Base-by-base conservation (phyloP, 805 yeast genomes). In the Cyberlindnera misumaiensis region DNA sequence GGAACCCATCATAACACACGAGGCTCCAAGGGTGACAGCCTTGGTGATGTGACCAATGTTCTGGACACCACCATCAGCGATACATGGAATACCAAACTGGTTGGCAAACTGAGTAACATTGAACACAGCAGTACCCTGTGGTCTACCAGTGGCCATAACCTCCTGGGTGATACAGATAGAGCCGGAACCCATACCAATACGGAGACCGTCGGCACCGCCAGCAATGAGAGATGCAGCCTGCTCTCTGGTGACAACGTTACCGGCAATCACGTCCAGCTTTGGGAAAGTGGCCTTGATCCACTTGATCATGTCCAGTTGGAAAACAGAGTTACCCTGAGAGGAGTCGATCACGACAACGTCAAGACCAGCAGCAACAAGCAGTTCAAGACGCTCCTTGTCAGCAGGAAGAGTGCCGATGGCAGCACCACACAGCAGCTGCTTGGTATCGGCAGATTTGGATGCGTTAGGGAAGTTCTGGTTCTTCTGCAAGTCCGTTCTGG, bases 141-240 rank as follows among this genome's bases (percentile, higher is more conserved):
- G 98, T 76, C 98, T 88, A 70, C 98, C 98, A 70, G 96, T 95
- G 38, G 98, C 98, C 98, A 93, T 93, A 44, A 93, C 98, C 72
- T 93, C 98, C 72, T 93, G 98, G 38, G 98, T 93, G 63, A 93
- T 93, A 77, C 98, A 93, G 63, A 94, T 94, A 46, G 97, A 87
- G 58, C 98, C 98, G 26, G 97, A 86, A 62, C 98, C 98, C 98
- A 93, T 93, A 71, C 98, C 98, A 53, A 93, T 90, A 77, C 97
- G 87, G 58, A 93, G 74, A 63, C 89, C 97, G 64, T 93, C 98
- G 38, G 95, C 96, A 68, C 98, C 98, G 38, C 95, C 96, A 55
- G 75, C 82, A 56, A 88, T 90, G 59, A 93, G 75, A 59, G 78
- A 73, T 45, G 98, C 98, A 52, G 98, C 97, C 74, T 93, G 98